Evolutionary conservation across 768 basidiomycete species (phyloP).

Genomic region (Rhizopogon sp.): DNA sequence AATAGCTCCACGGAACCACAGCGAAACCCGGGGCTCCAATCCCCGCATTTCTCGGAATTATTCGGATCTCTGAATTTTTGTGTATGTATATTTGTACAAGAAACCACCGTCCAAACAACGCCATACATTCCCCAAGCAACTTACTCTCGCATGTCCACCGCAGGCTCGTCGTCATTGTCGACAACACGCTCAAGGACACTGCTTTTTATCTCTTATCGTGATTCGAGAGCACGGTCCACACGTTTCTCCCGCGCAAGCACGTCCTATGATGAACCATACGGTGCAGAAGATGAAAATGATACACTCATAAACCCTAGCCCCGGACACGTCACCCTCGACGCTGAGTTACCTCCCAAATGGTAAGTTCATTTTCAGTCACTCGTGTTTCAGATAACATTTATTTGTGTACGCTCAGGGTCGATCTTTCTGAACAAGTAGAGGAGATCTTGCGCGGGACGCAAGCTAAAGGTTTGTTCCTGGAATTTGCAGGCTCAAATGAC

Average conservation of each 20-base stretch:
- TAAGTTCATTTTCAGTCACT: slow-evolving; percentile 24
- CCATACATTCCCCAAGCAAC: slow-evolving; percentile 11
- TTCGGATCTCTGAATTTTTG: neutral
- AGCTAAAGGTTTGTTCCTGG: slow-evolving; percentile 65
- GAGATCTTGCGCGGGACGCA: slow-evolving; percentile 64
- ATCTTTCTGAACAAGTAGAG: slow-evolving; percentile 86
- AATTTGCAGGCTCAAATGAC: slow-evolving; percentile 3
- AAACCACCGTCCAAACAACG: slow-evolving; percentile 8
- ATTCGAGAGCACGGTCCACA: slow-evolving; percentile 51
- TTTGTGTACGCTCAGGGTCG: slow-evolving; percentile 60
- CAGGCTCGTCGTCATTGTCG: slow-evolving; percentile 26
- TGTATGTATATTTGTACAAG: slow-evolving; percentile 19
- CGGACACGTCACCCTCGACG: slow-evolving; percentile 49
- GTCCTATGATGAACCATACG: slow-evolving; percentile 44
- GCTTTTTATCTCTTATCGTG: slow-evolving; percentile 90
- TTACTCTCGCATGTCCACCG: slow-evolving; percentile 28
- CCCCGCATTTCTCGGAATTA: neutral
- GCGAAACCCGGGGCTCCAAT: too few species aligned
- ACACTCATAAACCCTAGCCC: slow-evolving; percentile 46
- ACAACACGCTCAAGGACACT: slow-evolving; percentile 85
- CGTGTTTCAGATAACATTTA: slow-evolving; percentile 13
- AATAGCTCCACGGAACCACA: neutral
- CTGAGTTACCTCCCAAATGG: slow-evolving; percentile 83
- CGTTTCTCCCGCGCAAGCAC: slow-evolving; percentile 37
- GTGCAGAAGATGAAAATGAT: slow-evolving; percentile 51